A percentile compares a stretch with the other conserved stretches of the same genome.
phyloP scores from a whole-genome alignment of 768 basidiomycete genomes.

The Suillus variegatus region DNA sequence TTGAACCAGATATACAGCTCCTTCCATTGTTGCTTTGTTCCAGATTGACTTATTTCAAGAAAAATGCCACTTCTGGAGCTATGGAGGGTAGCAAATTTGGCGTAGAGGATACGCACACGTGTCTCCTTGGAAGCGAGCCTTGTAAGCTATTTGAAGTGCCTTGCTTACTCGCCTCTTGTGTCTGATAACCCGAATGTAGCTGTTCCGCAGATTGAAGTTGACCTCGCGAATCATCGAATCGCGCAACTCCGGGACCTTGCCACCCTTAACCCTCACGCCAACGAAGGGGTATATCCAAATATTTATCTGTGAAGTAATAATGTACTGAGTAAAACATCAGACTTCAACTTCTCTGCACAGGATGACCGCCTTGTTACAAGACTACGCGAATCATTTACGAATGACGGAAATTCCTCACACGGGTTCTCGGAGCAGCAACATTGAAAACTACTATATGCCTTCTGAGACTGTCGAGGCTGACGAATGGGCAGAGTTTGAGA shows the following conservation, averaged over 20 bases:
- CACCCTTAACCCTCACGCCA: conserved; percentile 12
- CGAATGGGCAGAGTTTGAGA: conserved; percentile 83
- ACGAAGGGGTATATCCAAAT: conserved; percentile 18
- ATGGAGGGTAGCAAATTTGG: conserved; percentile 78
- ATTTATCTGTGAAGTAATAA: not conserved
- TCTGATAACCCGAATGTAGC: conserved; percentile 38
- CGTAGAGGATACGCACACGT: conserved; percentile 78
- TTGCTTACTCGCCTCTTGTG: conserved; percentile 6
- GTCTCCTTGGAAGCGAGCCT: conserved; percentile 71
- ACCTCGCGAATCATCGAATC: conserved; percentile 56
- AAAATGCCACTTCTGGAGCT: conserved; percentile 44
- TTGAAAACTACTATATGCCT: conserved; percentile 62
- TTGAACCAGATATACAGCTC: conserved; percentile 62
- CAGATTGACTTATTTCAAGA: conserved; percentile 79
- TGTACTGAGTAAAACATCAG: conserved; percentile 18
- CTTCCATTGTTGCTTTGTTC: conserved; percentile 78
- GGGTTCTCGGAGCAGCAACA: conserved; percentile 31
- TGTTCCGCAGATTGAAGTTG: conserved; percentile 64
- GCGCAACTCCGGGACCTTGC: conserved; percentile 41
- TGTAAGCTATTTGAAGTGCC: conserved; percentile 44
- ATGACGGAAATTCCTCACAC: conserved; percentile 42
- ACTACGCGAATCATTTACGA: conserved; percentile 58
- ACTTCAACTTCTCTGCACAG: conserved; percentile 33
- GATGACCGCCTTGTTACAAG: conserved; percentile 61
- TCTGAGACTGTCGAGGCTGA: conserved; percentile 64